Conservation (phyloP, 495 filamentous ascomycete species). For the Podospora conica region DNA sequence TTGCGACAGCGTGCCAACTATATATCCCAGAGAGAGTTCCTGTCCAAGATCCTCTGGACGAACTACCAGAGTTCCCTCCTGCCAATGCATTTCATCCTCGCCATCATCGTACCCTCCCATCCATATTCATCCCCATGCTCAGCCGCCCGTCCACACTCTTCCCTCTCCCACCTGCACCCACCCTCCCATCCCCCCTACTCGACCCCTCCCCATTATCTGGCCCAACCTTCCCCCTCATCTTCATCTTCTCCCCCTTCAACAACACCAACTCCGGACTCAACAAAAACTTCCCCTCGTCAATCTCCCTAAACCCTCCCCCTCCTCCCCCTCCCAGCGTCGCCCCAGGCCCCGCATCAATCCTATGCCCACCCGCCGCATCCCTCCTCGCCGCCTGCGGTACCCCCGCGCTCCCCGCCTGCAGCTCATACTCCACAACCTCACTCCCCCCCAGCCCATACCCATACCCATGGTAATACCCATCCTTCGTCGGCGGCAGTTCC, state of each 20-base stretch:
- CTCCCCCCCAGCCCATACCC: not conserved
- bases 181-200: constrained; percentile 12
- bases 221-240: constrained; percentile 1
- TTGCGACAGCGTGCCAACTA: not conserved
- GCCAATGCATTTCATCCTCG: not conserved
- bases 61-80: not conserved
- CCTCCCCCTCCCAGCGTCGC: not conserved
- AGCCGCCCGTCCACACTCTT: not conserved
- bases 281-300: constrained; percentile 32
- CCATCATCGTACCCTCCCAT: not conserved
- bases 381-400: not conserved
- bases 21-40: not conserved
- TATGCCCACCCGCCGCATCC: constrained; percentile 18
- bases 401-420: constrained; percentile 3
- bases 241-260: constrained; percentile 21
- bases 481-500: constrained; percentile 33
- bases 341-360: constrained; percentile 5
- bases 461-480: constrained; percentile 27
- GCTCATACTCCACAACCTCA: constrained; percentile 26
- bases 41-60: not conserved
- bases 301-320: constrained; percentile 11
- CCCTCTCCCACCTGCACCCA: constrained; percentile 1
- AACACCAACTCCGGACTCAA: constrained; percentile 22
- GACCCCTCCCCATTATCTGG: not conserved
- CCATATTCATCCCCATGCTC: too few species aligned